A percentile compares a stretch with the other conserved stretches of the same genome.
phyloP scores from a whole-genome alignment of 495 filamentous ascomycete genomes.

The Aspergillus panamensis region DNA sequence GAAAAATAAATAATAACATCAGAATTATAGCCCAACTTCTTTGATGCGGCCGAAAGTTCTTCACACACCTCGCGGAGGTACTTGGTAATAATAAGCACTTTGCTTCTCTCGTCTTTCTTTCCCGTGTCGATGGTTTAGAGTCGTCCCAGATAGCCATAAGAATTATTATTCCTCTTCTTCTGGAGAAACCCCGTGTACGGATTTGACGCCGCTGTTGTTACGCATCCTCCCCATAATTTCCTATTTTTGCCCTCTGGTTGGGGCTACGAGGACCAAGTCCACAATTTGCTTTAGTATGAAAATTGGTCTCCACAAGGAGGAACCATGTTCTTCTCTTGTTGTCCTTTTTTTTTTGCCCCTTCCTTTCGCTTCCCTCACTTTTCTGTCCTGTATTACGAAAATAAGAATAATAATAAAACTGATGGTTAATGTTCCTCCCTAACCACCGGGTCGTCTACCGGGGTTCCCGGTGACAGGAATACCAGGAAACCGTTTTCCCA shows the following conservation, averaged over 20 bases:
- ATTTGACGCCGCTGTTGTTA: slow-evolving; percentile 25
- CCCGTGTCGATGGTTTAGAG: slow-evolving; percentile 5
- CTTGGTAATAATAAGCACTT: background rate
- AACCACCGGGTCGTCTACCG: slow-evolving; percentile 17
- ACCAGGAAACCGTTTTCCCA: slow-evolving; percentile 1
- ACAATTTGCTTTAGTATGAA: slow-evolving; percentile 19
- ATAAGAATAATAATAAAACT: background rate
- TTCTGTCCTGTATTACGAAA: background rate
- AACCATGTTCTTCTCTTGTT: slow-evolving; percentile 21
- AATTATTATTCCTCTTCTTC: background rate
- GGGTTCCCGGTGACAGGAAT: slow-evolving; percentile 15
- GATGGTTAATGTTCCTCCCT: slow-evolving; percentile 1
- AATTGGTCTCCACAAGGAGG: slow-evolving; percentile 21
- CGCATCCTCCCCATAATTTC: slow-evolving; percentile 20
- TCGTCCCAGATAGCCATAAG: background rate
- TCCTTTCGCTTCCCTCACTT: background rate
- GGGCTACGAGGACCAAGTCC: slow-evolving; percentile 15
- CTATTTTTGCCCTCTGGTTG: slow-evolving; percentile 19
- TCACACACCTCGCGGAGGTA: background rate
- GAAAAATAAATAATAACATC: background rate
- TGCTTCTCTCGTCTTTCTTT: background rate
- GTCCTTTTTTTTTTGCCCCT: background rate
- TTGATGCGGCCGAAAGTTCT: background rate
- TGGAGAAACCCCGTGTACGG: slow-evolving; percentile 7
- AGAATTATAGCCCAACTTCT: background rate